Evolutionary conservation across 768 basidiomycete genomes (phyloP), one percentile per base, ranked within the genome.

Genomic region (Antrodiella citrinella): DNA sequence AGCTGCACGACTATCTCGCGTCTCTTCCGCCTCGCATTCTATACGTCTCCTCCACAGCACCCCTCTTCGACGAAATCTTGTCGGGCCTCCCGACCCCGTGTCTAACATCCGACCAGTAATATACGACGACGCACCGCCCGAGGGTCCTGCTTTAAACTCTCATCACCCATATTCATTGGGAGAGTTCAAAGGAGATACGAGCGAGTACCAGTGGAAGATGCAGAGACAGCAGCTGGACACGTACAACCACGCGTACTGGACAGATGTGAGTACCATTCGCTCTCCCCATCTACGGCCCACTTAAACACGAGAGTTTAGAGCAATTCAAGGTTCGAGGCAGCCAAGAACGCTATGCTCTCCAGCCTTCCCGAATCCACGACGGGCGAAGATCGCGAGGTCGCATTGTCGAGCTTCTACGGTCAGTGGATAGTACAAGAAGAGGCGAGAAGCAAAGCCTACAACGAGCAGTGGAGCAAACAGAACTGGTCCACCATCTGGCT

Each of bases 31-130:
- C 30, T 15, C 30, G 15, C 30, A 35, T 35, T 35, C 30, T 7
- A 35, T 15, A 35, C 30, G 30, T 7, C 30, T 35, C 7, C 30
- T 59, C 20, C 59, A 62, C 30, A 47, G 50, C 9, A 51, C 62
- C 1, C 1, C 48, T 10, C 25, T 48, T 1, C 50, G 62, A 3
- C 20, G 58, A 10, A 63, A 74, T 54, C 68, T 76, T 18, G 67
- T 91, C 30, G 89, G 84, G 2, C 86, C 86, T 19, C 83, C 86
- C 24, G 78, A 92, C 61, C 83, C 86, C 7, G 60, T 87, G 45
- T 90, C 89, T 9, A 79, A 92, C 69, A 71, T 92, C 52, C 81
- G 90, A 2, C 86, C 89, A 2, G 73, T 88, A 50, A 70, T 91
- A 40, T 91, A 91, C 68, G 81, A 83, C 58, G 77, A 82, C 58